These are phyloP conservation scores for Aspergillus thermomutatus DNA, from an alignment of 2,329 filamentous ascomycete species.

Conservation along the genomic window DNA sequence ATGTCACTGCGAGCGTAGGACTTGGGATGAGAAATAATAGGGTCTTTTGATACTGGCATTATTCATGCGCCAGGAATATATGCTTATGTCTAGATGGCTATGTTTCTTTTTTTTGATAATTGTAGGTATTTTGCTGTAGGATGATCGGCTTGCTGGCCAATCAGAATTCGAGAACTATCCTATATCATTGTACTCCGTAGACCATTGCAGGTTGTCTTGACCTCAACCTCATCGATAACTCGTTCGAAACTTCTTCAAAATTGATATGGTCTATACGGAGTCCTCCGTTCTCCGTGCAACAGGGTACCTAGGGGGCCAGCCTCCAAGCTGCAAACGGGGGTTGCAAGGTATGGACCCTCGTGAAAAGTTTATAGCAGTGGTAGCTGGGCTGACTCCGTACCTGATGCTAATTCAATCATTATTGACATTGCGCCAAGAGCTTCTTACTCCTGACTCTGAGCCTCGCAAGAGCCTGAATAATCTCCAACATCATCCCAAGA, in stretches of 20 bases:
- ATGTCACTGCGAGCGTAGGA: no score
- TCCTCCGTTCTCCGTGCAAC: no score
- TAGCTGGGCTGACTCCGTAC: no score
- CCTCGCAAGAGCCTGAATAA: neutral
- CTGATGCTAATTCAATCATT: no score
- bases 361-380: no score
- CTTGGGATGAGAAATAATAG: neutral
- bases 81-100: neutral
- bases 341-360: neutral
- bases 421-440: no score
- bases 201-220: neutral
- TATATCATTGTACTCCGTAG: neutral
- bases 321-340: neutral
- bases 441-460: neutral
- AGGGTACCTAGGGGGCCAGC: no score
- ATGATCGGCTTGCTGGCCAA: neutral
- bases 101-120: neutral
- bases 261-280: neutral
- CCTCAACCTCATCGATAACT: no score
- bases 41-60: neutral
- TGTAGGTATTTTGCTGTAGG: neutral
- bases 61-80: neutral
- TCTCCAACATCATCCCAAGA: neutral
- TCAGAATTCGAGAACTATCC: neutral
- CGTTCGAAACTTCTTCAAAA: no score